Evolutionary conservation across 441 rosid genomes (phyloP), one percentile per base, ranked within the genome.

Genomic region (Raphanus hybrid): DNA sequence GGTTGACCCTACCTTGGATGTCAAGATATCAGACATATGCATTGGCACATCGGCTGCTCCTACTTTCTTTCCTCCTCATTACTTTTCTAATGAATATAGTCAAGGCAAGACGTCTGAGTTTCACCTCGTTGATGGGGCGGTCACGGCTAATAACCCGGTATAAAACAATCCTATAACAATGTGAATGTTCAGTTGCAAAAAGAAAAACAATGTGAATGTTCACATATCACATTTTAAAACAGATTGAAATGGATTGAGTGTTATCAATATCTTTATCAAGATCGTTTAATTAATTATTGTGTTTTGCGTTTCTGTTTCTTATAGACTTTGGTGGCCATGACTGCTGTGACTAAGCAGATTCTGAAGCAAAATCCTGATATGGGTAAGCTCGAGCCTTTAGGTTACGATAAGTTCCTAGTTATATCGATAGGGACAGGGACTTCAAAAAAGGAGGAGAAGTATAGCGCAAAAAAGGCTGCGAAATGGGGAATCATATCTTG

Each of bases 71-170:
- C 87, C 88, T n/a, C 69, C 90, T 23, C 71, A 86, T 73, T 85
- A 80, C 67, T 89, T 87, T 76, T 34, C 63, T 57, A 89, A 75
- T 14, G 71, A 74, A 71, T 84, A 77, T 23, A 18, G 34, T 8
- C 20, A 71, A 27, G 91, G 86, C 50, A 65, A 63, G 8, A 65
- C 18, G 5, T 18, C 66, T 3, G 86, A 86, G 64, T 86, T 86
- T 81, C 67, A 89, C 74, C 90, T 89, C 6, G 77, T 89, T 15
- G 93, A 84, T 75, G 90, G 93, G 6, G 86, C 79, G 0, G 66
- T 89, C 6, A 84, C 84, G 2, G 91, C 89, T 48, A 81, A 85
- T 68, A 86, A 87, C 78, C 91, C 89, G 45, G 89, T 90, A 75
- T 58, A 76, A 52, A 12, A 59, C 48, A 4, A 8, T 23, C 43